Conservation (phyloP, 495 filamentous ascomycete genomes). For the Podospora appendiculata region DNA sequence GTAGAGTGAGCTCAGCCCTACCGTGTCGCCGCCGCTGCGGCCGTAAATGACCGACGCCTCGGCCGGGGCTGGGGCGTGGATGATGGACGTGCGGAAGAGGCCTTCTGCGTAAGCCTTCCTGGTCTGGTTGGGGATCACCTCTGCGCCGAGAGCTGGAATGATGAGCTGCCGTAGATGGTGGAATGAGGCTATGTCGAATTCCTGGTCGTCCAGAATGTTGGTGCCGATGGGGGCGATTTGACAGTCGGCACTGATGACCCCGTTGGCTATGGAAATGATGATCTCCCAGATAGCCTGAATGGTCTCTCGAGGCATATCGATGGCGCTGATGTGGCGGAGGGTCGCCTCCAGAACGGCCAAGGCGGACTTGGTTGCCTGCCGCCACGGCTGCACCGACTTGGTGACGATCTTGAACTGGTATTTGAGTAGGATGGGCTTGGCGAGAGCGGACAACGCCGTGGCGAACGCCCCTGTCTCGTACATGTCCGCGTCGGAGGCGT, state of each 20-base stretch:
- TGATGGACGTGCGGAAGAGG: slow-evolving; percentile 77
- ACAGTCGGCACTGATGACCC: slow-evolving; percentile 52
- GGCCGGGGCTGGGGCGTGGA: slow-evolving; percentile 59
- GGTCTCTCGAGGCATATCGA: slow-evolving; percentile 41
- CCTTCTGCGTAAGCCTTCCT: slow-evolving; percentile 63
- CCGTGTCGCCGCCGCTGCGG: slow-evolving; percentile 26
- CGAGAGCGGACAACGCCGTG: slow-evolving; percentile 54
- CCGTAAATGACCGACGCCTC: slow-evolving; percentile 49
- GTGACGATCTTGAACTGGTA: slow-evolving; percentile 56
- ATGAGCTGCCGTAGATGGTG: slow-evolving; percentile 58
- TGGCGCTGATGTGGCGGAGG: slow-evolving; percentile 52
- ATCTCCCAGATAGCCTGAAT: slow-evolving; percentile 49
- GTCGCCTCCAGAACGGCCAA: slow-evolving; percentile 61
- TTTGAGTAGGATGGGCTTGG: slow-evolving; percentile 61
- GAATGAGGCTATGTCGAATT: slow-evolving; percentile 76
- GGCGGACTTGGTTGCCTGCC: slow-evolving; percentile 61
- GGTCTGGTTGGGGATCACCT: slow-evolving; percentile 55
- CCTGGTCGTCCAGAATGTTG: slow-evolving; percentile 53
- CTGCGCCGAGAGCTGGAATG: slow-evolving; percentile 62
- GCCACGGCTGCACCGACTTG: slow-evolving; percentile 64
- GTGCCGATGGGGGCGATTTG: slow-evolving; percentile 25
- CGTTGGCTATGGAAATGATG: slow-evolving; percentile 50
- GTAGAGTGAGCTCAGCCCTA: slow-evolving; percentile 56
- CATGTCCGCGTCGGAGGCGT: slow-evolving; percentile 56
- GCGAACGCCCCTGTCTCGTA: slow-evolving; percentile 57